Evolutionary conservation across 2,329 filamentous ascomycete genomes (phyloP), one percentile per base, ranked within the genome.

Genomic region (Raffaelea deltoideospora): DNA sequence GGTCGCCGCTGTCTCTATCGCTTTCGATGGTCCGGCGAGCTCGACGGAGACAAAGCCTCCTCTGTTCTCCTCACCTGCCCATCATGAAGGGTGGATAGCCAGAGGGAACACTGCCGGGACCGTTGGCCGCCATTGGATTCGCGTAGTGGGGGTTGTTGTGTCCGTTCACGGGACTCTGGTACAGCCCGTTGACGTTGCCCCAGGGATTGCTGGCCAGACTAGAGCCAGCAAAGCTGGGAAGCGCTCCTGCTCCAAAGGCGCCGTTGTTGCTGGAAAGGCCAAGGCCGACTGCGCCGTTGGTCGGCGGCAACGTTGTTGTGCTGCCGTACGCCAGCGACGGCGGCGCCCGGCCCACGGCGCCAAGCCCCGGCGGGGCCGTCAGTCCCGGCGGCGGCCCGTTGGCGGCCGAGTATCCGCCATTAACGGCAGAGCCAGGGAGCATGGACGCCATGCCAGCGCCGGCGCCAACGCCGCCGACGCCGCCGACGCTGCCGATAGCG

Each of bases 331-430:
- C 4, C 4, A 15, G 9, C 27, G 27, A 14, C 9, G 27, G 8
- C 5, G 21, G 23, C 10, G 34, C 35, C 23, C 56, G 51, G 33
- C 47, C 47, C 5, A 32, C 52, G 13, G 61, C 64, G n/a, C 8
- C 6, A 24, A 88, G 63, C 11, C 82, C 83, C 2, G 84, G 82
- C 13, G 86, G 86, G 7, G 74, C 76, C 2, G 73, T 55, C 9
- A 95, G 68, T 3, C 87, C 87, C 0, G 87, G 87, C 11, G 87
- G 87, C 19, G 87, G 87, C 0, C 83, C 77, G 48, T 66, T 80
- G 24, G 75, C 74, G 3, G 73, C 74, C 1, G 76, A 67, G 50
- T 84, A 87, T n/a, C n/a, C n/a, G 27, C 70, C 67, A 44, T 67
- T 70, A 19, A 63, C 65, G 14, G 65, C 15, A 3, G 27, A 5